Evolutionary conservation across 2,329 filamentous ascomycete genomes (phyloP).

Genomic region (Phaeosphaeriaceae sp.): DNA sequence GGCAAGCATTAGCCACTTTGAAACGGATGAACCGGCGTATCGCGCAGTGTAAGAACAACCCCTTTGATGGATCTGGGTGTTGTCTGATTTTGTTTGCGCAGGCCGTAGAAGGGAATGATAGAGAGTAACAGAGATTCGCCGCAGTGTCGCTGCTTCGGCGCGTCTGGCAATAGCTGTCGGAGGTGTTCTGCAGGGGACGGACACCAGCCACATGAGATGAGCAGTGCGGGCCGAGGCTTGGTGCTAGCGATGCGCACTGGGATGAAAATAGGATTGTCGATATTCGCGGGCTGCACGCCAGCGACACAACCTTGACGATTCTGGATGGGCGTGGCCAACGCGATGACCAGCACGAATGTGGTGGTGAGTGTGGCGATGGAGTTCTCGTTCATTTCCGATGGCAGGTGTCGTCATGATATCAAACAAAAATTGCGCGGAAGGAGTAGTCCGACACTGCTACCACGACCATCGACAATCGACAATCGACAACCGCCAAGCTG

Average conservation of each 20-base stretch:
- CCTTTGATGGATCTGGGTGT: neutral
- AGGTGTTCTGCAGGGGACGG: neutral
- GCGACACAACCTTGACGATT: conserved; percentile 2
- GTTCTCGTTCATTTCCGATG: neutral
- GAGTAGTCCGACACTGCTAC: neutral
- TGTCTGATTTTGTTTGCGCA: neutral
- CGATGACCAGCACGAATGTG: neutral
- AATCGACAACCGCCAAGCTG: neutral
- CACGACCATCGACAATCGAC: neutral
- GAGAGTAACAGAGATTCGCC: neutral
- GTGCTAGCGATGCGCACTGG: conserved; percentile 6
- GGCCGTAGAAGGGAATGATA: neutral
- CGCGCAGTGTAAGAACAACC: neutral
- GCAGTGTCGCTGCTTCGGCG: neutral
- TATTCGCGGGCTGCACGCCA: conserved; percentile 1
- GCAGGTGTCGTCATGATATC: neutral
- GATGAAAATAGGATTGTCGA: conserved; percentile 14
- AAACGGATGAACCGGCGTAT: conserved; percentile 6
- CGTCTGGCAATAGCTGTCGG: neutral
- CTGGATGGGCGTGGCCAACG: neutral
- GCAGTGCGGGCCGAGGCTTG: conserved; percentile 5
- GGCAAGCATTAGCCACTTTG: conserved; percentile 11
- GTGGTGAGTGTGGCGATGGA: neutral
- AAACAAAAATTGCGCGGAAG: neutral
- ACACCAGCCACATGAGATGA: conserved; percentile 14